These are phyloP conservation scores for Boletus sp. DNA, from an alignment of 768 basidiomycete genomes.

Conservation along the genomic window DNA sequence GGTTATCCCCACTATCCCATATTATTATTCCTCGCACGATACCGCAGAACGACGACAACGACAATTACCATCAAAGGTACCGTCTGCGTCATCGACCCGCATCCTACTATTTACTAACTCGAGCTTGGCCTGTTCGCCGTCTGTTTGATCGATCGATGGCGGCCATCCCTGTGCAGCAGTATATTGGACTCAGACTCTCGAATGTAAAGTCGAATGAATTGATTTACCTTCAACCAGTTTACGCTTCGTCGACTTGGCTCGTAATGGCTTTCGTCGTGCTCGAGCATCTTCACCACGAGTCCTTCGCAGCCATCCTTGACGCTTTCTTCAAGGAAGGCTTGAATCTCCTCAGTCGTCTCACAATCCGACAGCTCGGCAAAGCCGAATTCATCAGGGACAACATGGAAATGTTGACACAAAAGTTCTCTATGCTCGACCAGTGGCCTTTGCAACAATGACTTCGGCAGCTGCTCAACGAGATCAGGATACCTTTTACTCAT, in stretches of 20 bases:
- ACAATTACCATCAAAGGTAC: no score
- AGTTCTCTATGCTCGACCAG: slow-evolving; percentile 75
- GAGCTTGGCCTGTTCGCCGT: no score
- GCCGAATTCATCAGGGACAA: slow-evolving; percentile 85
- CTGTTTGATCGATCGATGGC: no score
- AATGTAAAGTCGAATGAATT: not conserved
- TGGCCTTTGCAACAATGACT: slow-evolving; percentile 82
- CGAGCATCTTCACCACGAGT: slow-evolving; percentile 99
- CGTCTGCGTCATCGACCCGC: no score
- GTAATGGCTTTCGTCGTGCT: slow-evolving; percentile 87
- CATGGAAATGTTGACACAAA: slow-evolving; percentile 74
- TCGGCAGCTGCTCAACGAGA: slow-evolving; percentile 88
- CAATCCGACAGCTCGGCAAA: slow-evolving; percentile 92
- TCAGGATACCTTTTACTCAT: slow-evolving; percentile 99
- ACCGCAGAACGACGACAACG: no score
- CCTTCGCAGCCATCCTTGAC: slow-evolving; percentile 99
- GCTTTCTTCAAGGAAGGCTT: slow-evolving; percentile 90
- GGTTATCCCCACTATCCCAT: no score
- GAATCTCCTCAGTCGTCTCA: slow-evolving; percentile 90
- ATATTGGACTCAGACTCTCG: no score
- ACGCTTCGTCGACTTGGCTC: slow-evolving; percentile 94
- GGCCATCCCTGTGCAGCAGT: no score
- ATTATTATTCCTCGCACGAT: no score
- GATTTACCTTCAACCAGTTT: slow-evolving; percentile 94
- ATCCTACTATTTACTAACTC: no score